These are phyloP conservation scores for Myriosclerotinia curreyana DNA, from an alignment of 2,329 filamentous ascomycete species.

Conservation along the genomic window DNA sequence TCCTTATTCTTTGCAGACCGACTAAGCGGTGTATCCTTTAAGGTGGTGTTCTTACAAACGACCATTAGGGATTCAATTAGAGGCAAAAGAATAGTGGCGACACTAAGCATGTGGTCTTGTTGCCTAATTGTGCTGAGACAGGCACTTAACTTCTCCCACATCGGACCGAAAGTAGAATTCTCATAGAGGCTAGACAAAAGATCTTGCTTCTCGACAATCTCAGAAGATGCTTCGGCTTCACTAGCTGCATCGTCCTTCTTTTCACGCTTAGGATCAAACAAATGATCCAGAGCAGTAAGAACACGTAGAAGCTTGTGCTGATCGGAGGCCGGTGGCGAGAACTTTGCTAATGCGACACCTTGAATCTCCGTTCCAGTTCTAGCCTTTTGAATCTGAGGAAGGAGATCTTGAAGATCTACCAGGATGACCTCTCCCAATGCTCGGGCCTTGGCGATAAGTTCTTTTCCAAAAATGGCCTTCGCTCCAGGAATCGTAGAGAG, in stretches of 20 bases:
- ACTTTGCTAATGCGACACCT: slow-evolving; percentile 88
- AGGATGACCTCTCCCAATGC: slow-evolving; percentile 81
- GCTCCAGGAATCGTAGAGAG: slow-evolving; percentile 88
- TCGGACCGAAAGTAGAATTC: slow-evolving; percentile 80
- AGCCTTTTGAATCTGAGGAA: slow-evolving; percentile 82
- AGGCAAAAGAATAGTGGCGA: slow-evolving; percentile 90
- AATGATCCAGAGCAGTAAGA: slow-evolving; percentile 88
- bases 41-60: slow-evolving; percentile 94
- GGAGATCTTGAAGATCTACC: slow-evolving; percentile 76
- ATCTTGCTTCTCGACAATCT: slow-evolving; percentile 69
- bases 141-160: slow-evolving; percentile 90
- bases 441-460: slow-evolving; percentile 85
- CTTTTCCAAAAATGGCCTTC: slow-evolving; percentile 86
- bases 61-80: slow-evolving; percentile 98
- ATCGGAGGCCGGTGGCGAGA: slow-evolving; percentile 92
- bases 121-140: slow-evolving; percentile 85
- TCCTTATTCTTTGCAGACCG: slow-evolving; percentile 55
- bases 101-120: slow-evolving; percentile 93
- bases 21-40: slow-evolving; percentile 39
- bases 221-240: slow-evolving; percentile 45
- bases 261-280: slow-evolving; percentile 81
- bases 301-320: slow-evolving; percentile 94
- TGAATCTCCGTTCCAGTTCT: slow-evolving; percentile 91
- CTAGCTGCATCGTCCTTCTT: slow-evolving; percentile 49
- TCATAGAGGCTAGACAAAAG: slow-evolving; percentile 86